Evolutionary conservation across 371 early-diverging fungal species (phyloP).

Genomic region (Haplosporangium sp.): DNA sequence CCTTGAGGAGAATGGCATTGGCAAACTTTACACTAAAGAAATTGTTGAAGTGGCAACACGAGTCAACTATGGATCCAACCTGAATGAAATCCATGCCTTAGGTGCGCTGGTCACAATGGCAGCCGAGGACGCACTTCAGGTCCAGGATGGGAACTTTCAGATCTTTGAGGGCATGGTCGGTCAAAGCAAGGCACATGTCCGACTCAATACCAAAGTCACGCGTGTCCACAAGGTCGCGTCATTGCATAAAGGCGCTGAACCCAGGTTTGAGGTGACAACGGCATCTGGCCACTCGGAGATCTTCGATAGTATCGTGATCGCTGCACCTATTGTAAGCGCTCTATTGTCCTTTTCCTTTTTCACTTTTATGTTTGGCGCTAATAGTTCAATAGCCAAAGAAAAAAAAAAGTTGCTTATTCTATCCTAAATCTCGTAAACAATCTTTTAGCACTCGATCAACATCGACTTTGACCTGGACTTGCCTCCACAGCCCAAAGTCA

Average conservation of each 20-base stretch:
- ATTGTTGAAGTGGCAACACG: slow-evolving; percentile 70
- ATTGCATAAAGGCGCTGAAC: slow-evolving; percentile 20
- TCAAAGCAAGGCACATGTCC: slow-evolving; percentile 60
- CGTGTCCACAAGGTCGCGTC: slow-evolving; percentile 56
- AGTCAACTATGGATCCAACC: slow-evolving; percentile 79
- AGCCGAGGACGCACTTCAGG: slow-evolving; percentile 61
- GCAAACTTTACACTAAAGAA: slow-evolving; percentile 57
- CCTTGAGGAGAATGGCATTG: slow-evolving; percentile 54
- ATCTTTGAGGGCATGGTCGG: slow-evolving; percentile 74
- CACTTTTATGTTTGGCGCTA: neutral
- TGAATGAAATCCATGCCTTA: slow-evolving; percentile 69
- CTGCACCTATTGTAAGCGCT: slow-evolving; percentile 63
- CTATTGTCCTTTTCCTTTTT: neutral
- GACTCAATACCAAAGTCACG: slow-evolving; percentile 60
- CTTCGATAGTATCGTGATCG: slow-evolving; percentile 69
- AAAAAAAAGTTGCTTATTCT: no score
- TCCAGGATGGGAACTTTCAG: slow-evolving; percentile 74
- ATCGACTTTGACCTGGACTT: slow-evolving; percentile 55
- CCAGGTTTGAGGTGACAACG: slow-evolving; percentile 58
- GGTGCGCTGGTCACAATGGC: slow-evolving; percentile 73
- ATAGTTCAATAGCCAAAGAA: neutral
- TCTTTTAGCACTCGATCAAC: slow-evolving; percentile 32
- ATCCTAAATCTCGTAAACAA: no score
- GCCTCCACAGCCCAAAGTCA: slow-evolving; percentile 43
- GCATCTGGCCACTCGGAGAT: slow-evolving; percentile 54